A percentile compares a stretch with the other conserved stretches of the same genome.
Conservation (phyloP, 345 rosid genomes). For the Aquilaria sinensis region DNA sequence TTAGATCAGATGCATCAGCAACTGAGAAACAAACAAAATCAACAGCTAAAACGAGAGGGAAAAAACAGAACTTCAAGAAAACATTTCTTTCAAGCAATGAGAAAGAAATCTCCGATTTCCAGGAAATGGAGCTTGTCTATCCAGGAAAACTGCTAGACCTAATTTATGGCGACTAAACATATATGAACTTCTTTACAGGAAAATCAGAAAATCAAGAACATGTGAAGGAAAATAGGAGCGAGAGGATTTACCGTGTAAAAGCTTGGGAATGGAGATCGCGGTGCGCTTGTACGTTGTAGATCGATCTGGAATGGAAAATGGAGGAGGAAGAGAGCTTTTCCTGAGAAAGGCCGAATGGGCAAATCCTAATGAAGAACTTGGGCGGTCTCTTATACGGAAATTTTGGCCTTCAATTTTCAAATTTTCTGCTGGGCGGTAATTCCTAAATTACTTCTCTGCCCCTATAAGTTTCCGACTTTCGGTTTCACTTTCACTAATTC, state of each 20-base stretch:
- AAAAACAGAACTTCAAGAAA: not conserved
- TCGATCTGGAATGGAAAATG: not conserved
- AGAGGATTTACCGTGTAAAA: not conserved
- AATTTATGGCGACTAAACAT: no score
- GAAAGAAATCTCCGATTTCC: not conserved
- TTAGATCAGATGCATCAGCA: not conserved
- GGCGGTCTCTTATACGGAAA: slow-evolving; percentile 23
- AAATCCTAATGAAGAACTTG: slow-evolving; percentile 19
- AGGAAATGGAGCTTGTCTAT: not conserved
- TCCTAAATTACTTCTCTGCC: slow-evolving; percentile 9
- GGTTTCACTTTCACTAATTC: not conserved
- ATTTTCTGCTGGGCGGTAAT: slow-evolving; percentile 9
- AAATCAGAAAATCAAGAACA: not conserved
- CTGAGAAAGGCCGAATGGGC: slow-evolving; percentile 19
- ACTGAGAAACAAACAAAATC: no score
- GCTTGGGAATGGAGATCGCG: slow-evolving; percentile 10
- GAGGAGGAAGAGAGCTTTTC: not conserved
- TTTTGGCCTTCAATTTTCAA: slow-evolving; percentile 9
- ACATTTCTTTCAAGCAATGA: not conserved
- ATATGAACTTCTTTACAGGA: no score
- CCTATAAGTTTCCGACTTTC: not conserved
- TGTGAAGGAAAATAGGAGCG: not conserved
- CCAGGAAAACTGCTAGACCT: not conserved
- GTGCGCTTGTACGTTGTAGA: not conserved
- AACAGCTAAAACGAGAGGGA: not conserved